Base-by-base conservation (phyloP, 345 rosid species). In the Jatropha curcas region DNA sequence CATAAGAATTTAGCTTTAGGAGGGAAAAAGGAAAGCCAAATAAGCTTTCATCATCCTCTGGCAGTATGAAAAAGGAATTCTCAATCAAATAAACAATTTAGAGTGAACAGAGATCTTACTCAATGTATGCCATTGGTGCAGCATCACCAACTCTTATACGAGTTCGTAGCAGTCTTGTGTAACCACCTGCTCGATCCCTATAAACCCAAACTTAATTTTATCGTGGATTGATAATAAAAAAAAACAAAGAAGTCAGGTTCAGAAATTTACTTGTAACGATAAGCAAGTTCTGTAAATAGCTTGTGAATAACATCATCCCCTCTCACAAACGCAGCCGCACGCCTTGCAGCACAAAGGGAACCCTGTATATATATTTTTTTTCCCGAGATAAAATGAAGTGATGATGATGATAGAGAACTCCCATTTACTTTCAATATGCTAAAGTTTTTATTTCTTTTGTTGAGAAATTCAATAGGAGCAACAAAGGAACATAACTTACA, bases 111-210 rank as follows among this genome's bases (percentile, higher is more conserved):
- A 11, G 19, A 24, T 74, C 90, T 85, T 84, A 94, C 98, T 92
- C 98, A 46, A 92, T 89, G 81, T 92, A 92, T 63, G 98, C 97
- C 98, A 92, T 90, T 45, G 87, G 88, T 55, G 97, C 98, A 77
- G 98, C 98, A 83, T 94, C 98, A 74, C 96, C 98, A 81, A 89
- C 94, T 71, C 98, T 83, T 9, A 92, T 88, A 68, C 96, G 98
- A 45, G 98, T 90, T 34, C 92, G 85, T 31, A 92, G 96, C 77
- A 92, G 55, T 85, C 97, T 92, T 10, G 98, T 90, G 84, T 89
- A 94, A 66, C 98, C 98, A 76, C 98, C 98, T 46, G 92, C 86
- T 85, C 98, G 84, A 70, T 92, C 96, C 75, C 98, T 94, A 73
- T 19, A 31, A 55, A 58, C 35, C 25, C 61, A 64, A 78, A 55